Evolutionary conservation across 768 basidiomycete genomes (phyloP), one percentile per base, ranked within the genome.

Genomic region (Phlebiopsis flavidoalba): DNA sequence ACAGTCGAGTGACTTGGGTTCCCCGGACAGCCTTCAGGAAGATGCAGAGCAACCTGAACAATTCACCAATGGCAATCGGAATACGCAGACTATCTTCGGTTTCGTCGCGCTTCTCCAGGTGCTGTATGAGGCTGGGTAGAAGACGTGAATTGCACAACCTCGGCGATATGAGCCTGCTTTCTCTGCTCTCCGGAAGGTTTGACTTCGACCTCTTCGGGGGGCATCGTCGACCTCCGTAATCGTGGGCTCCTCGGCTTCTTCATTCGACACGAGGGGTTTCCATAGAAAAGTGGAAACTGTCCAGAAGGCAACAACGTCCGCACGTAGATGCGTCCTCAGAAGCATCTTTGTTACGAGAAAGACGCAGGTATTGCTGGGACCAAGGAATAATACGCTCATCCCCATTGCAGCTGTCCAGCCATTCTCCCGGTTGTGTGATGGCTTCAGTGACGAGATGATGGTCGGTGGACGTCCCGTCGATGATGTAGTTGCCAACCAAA

Each of bases 381-480:
- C 33, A 94, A 73, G 1, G 79, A 77, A 70, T 89, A 83, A 73
- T 98, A 99, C 1, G 87, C 80, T 6, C n/a, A n/a, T 6, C 87
- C 83, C 97, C 97, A 99, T 0, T 80, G 75, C 3, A 99, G 78
- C 53, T 84, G 82, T 60, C 80, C 83, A 2, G 94, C 84, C 70
- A 98, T 85, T 8, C 80, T 82, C 0, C 95, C 94, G 8, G 88
- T 86, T 1, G 92, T 79, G 15, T 71, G 65, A 99, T 90, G 1
- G 96, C 91, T 68, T 97, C 95, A 67, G 91, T 95, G 48, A 94
- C 86, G 31, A 98, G 80, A 65, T 93, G 88, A 69, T 97, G 93
- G 65, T 96, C 91, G 15, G 85, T 71, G 3, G 85, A 77, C 0
- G 80, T 71, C 1, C 83, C 79, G 10, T 84, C 82, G 21, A 77